Evolutionary conservation across 257 asterid genomes (phyloP), one percentile per base, ranked within the genome.

Genomic region (Solanum chmielewskii): DNA sequence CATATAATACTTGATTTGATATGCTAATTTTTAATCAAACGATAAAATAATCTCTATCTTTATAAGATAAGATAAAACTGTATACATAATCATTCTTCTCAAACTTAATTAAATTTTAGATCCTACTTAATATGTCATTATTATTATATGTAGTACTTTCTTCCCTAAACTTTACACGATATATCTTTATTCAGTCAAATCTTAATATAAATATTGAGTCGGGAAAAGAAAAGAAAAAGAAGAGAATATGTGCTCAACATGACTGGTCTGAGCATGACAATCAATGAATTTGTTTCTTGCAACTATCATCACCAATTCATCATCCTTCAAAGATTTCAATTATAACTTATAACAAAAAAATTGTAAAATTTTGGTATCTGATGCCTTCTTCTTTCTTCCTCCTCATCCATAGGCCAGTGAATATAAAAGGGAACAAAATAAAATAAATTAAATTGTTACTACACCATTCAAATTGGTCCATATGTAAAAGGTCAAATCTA

Each of bases 231-330:
- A 70, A 15, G 15, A 7, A 41, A 41, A 10, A 76, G 37, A 42
- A 27, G 5, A 78, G 84, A 78, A 78, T 78, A 27, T 78, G 84
- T 45, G 42, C 84, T 27, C 66, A 78, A 45, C 84, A 78, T 35
- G 25, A 18, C 16, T 45, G 66, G 12, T 78, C 66, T 9, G 64
- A 78, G 25, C 66, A 78, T 25, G 64, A 78, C 16, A 45, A 5
- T 25, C 84, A 78, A 45, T 78, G 66, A 78, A 44, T 15, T 78
- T 45, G 39, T 78, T 47, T 78, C 66, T 45, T 78, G 84, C 15
- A 25, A 78, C 35, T 45, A 78, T 45, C 5, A 78, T 27, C 84
- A 27, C 66, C 25, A 45, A 78, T 78, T 78, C 15, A 27, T 78
- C 66, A 44, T 78, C 84, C 84, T 15, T 31, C 41, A 35, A 78